Conservation (phyloP, 2,329 filamentous ascomycete species). For the Scleromitrula shiraiana region DNA sequence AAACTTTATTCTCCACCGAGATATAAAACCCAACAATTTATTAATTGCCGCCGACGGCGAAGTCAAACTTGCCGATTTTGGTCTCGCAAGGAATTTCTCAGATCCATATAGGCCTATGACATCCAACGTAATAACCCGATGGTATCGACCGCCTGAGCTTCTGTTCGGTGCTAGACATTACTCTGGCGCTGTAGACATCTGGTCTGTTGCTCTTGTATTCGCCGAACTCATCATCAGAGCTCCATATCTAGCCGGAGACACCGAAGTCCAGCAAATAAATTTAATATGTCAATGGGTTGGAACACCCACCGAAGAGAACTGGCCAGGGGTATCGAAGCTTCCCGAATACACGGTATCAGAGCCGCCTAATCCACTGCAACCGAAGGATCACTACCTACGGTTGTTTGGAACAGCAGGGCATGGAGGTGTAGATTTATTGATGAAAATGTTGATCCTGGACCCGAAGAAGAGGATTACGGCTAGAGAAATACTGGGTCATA, state of each 20-base stretch:
- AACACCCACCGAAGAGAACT: constrained; percentile 87
- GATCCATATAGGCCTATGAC: constrained; percentile 90
- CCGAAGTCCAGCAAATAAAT: constrained; percentile 77
- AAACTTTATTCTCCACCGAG: constrained; percentile 86
- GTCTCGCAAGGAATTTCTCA: constrained; percentile 80
- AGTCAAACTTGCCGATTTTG: constrained; percentile 95
- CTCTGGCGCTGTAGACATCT: constrained; percentile 83
- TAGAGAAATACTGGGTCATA: constrained; percentile 67
- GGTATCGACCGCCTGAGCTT: constrained; percentile 92
- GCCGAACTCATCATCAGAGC: constrained; percentile 79
- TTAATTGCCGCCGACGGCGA: constrained; percentile 88
- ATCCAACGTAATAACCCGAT: constrained; percentile 87
- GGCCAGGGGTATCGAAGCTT: constrained; percentile 81
- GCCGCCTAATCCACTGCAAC: constrained; percentile 46
- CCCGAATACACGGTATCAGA: constrained; percentile 70
- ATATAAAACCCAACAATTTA: constrained; percentile 98
- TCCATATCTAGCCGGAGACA: constrained; percentile 76
- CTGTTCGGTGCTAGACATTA: constrained; percentile 88
- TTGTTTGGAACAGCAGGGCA: constrained; percentile 74
- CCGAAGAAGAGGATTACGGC: constrained; percentile 79
- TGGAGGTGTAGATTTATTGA: constrained; percentile 79
- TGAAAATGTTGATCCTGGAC: constrained; percentile 77
- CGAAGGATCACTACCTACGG: constrained; percentile 63
- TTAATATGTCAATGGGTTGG: constrained; percentile 81
- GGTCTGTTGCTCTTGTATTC: constrained; percentile 89